Evolutionary conservation across 345 rosid genomes (phyloP), one percentile per base, ranked within the genome.

Genomic region (Anacardium occidentale): DNA sequence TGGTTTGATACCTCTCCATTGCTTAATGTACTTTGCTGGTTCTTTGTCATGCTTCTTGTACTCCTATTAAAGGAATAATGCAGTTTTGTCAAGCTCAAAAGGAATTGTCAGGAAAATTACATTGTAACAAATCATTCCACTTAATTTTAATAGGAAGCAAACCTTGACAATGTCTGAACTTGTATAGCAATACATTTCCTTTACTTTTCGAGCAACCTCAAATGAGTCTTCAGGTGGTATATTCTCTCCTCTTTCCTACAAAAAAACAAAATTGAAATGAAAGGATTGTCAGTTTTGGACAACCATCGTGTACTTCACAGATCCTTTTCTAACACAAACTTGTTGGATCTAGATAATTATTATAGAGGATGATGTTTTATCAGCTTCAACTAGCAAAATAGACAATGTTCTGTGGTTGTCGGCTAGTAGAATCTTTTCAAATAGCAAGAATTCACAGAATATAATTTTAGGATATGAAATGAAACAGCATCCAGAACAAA

Each of bases 81-180:
- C 40, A 53, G 21, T 14, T 37, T 61, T 74, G 29, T 62, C 72
- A 42, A 24, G 21, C 47, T 55, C 53, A 55, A 6, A 56, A 69
- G 52, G 32, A 64, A 64, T 21, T 17, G 68, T 51, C 71, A 57
- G 3, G 44, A 21, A 29, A 54, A 63, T n/a, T 25, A 25, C n/a
- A 10, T 13, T 32, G n/a, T 11, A 48, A 66, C 55, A 52, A 37
- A 71, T 26, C 62, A 45, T 37, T 72, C 55, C 56, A 52, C 57
- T 48, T 34, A 44, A 54, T 51, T 8, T 42, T 63, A 60, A 29
- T 15, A 60, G 17, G 75, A 77, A 50, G 40, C 74, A 60, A 74
- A 94, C 99, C 97, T 95, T 95, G 81, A 95, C 98, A 8, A 95
- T 92, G 81, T 95, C 99, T 57, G 98, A 90, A 77, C 91, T 81